These are phyloP conservation scores for Pseudogymnoascus sp. DNA, from an alignment of 2,329 filamentous ascomycete species.

Conservation along the genomic window DNA sequence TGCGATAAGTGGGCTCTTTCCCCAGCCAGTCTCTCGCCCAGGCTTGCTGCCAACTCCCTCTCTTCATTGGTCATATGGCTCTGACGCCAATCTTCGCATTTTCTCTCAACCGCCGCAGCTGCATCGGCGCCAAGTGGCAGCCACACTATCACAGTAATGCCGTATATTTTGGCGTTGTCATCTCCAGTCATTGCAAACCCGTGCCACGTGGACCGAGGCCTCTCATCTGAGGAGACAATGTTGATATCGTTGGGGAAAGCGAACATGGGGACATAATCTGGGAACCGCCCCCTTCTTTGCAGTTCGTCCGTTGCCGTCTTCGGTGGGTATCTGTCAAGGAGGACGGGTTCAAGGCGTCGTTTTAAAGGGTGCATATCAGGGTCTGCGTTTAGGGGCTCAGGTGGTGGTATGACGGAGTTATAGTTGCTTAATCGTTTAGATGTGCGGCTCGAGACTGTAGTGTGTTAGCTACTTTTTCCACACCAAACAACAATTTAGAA, in stretches of 20 bases:
- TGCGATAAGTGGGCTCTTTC: slow-evolving; percentile 88
- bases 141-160: slow-evolving; percentile 88
- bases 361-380: slow-evolving; percentile 94
- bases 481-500: background rate
- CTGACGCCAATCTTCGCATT: slow-evolving; percentile 79
- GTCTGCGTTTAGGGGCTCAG: slow-evolving; percentile 80
- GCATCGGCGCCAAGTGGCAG: slow-evolving; percentile 73
- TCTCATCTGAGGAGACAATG: slow-evolving; percentile 89
- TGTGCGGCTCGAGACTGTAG: slow-evolving; percentile 61
- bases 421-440: slow-evolving; percentile 90
- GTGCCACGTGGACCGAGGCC: slow-evolving; percentile 95
- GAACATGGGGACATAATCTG: slow-evolving; percentile 98
- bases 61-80: slow-evolving; percentile 85
- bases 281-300: slow-evolving; percentile 74
- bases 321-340: slow-evolving; percentile 87
- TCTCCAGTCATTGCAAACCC: slow-evolving; percentile 96
- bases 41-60: slow-evolving; percentile 80
- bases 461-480: slow-evolving; percentile 18
- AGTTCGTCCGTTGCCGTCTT: slow-evolving; percentile 73
- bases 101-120: slow-evolving; percentile 73
- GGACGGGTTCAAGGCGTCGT: slow-evolving; percentile 88
- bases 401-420: slow-evolving; percentile 92
- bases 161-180: slow-evolving; percentile 86
- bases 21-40: slow-evolving; percentile 77
- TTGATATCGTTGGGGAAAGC: slow-evolving; percentile 97